Conservation (phyloP, 2,329 filamentous ascomycete genomes). For the Aphanocladium album region DNA sequence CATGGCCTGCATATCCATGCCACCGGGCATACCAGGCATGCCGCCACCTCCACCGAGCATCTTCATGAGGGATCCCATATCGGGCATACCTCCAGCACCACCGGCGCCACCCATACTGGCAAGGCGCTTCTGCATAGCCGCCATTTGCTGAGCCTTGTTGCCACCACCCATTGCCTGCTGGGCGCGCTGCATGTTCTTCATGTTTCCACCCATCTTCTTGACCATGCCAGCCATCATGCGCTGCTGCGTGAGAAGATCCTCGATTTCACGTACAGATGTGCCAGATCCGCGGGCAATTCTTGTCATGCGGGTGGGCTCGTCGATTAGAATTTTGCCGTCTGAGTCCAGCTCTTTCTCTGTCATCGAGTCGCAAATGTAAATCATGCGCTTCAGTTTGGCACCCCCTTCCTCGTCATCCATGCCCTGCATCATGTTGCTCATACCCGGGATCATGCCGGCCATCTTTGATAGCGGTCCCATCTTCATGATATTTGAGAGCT, state of each 20-base stretch:
- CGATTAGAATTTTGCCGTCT: conserved; percentile 89
- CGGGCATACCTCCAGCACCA: conserved; percentile 65
- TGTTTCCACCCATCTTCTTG: conserved; percentile 96
- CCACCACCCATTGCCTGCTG: conserved; percentile 86
- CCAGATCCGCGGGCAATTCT: conserved; percentile 85
- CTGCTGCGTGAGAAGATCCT: conserved; percentile 95
- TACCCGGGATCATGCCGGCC: conserved; percentile 96
- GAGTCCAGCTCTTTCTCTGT: conserved; percentile 92
- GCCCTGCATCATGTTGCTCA: conserved; percentile 87
- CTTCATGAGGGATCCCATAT: conserved; percentile 84
- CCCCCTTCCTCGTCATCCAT: conserved; percentile 98
- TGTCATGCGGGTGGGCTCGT: conserved; percentile 89
- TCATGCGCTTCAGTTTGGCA: conserved; percentile 92
- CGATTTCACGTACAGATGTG: conserved; percentile 85
- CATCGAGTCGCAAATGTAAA: conserved; percentile 99
- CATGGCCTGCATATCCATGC: conserved; percentile 77
- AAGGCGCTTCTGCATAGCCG: conserved; percentile 93
- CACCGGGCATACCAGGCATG: conserved; percentile 67
- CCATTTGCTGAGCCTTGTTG: conserved; percentile 89
- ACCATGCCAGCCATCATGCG: conserved; percentile 99
- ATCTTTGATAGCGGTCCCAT: conserved; percentile 98
- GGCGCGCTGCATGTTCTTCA: conserved; percentile 95
- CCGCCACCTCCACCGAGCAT: conserved; percentile 73
- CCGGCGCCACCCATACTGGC: conserved; percentile 79
- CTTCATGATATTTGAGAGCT: conserved; percentile 98